Evolutionary conservation across 306 rosid genomes (phyloP).

Genomic region (Oxytropis ochrocephala): DNA sequence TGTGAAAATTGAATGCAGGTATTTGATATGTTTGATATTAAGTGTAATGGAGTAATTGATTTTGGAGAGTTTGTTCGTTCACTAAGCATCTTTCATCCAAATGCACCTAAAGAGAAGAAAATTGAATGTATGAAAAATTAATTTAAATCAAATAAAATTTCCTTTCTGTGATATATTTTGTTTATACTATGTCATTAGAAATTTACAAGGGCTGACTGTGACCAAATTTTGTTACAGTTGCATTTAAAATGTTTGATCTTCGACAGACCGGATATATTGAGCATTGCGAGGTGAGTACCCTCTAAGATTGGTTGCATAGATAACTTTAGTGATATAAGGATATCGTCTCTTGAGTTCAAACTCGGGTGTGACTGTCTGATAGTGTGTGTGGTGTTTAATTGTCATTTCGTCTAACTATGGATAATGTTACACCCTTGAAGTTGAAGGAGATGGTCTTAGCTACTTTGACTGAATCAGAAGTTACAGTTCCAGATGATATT

Average conservation of each 20-base stretch:
- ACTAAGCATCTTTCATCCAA: slow-evolving; percentile 68
- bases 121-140: slow-evolving; percentile 46
- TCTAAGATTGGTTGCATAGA: neutral
- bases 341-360: too few species aligned
- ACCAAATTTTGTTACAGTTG: slow-evolving; percentile 38
- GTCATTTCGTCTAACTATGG: neutral
- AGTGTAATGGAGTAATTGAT: slow-evolving; percentile 58
- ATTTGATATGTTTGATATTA: slow-evolving; percentile 66
- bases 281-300: slow-evolving; percentile 40
- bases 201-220: neutral
- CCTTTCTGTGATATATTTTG: neutral
- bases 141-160: neutral
- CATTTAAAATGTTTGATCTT: slow-evolving; percentile 69
- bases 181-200: neutral
- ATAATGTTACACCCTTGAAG: slow-evolving; percentile 24
- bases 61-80: slow-evolving; percentile 79
- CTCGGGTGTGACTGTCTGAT: too few species aligned
- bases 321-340: neutral
- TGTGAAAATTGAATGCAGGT: slow-evolving; percentile 37
- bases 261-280: slow-evolving; percentile 57
- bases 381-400: too few species aligned
- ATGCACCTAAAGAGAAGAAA: slow-evolving; percentile 47
- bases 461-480: slow-evolving; percentile 50
- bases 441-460: slow-evolving; percentile 79
- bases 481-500: slow-evolving; percentile 40